Conservation (phyloP, 371 early-diverging fungal genomes). For the Mucor racemosus region DNA sequence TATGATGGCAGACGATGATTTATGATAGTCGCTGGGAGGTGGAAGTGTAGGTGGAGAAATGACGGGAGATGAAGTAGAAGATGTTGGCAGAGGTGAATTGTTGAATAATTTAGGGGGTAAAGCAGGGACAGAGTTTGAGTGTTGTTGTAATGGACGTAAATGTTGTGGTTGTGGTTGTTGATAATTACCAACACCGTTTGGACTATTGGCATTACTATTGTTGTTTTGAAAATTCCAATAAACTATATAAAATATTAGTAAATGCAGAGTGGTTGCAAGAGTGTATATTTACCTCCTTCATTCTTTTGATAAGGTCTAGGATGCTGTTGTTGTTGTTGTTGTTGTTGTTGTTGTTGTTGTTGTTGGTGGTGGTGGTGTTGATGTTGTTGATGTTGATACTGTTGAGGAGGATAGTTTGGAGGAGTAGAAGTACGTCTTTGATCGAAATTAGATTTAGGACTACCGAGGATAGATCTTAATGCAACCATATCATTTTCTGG, state of each 20-base stretch:
- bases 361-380: conserved; percentile 17
- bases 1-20: background rate
- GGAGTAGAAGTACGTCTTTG: conserved; percentile 1
- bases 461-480: conserved; percentile 48
- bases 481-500: conserved; percentile 60
- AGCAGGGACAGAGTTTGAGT: conserved; percentile 20
- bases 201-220: background rate
- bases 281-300: conserved; percentile 27
- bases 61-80: conserved; percentile 22
- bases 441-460: conserved; percentile 21
- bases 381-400: conserved; percentile 11
- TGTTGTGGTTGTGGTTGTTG: conserved; percentile 15
- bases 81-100: conserved; percentile 18
- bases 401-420: conserved; percentile 18
- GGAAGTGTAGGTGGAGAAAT: conserved; percentile 19
- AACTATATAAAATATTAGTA: background rate
- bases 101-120: conserved; percentile 31
- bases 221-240: conserved; percentile 28
- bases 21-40: conserved; percentile 18
- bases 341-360: conserved; percentile 16
- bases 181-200: background rate
- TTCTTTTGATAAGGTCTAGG: conserved; percentile 28
- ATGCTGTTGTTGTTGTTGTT: conserved; percentile 19
- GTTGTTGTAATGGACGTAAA: background rate
- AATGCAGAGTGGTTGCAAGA: too few relatives aligned